Percentiles rank a stretch among this genome's conserved stretches.
Evolutionary conservation across 441 rosid genomes (phyloP).

Genomic region (Gossypium laxum): DNA sequence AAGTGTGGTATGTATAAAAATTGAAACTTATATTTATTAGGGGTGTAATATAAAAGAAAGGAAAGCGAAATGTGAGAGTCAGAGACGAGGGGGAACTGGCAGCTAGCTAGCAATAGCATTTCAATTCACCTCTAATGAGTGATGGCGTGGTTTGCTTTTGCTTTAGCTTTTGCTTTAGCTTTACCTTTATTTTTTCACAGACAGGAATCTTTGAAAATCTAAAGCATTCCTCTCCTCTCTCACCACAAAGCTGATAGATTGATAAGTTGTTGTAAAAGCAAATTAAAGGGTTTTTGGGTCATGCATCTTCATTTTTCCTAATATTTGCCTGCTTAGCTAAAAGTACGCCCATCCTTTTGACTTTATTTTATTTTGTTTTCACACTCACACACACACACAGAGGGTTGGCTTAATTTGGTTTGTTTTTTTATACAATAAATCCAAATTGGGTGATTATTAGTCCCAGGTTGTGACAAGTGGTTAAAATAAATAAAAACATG

Average conservation of each 20-base stretch:
- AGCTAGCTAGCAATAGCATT: too few relatives aligned
- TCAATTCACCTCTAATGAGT: not conserved
- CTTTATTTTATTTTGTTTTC: too few relatives aligned
- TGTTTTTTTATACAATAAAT: not conserved
- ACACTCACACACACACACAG: too few relatives aligned
- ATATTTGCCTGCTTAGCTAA: too few relatives aligned
- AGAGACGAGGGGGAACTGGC: conserved; percentile 15
- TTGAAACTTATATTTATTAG: too few relatives aligned
- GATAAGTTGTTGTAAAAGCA: not conserved
- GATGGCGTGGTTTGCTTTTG: conserved; percentile 55
- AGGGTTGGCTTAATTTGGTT: too few relatives aligned
- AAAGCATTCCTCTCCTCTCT: conserved; percentile 23
- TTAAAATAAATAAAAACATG: not conserved
- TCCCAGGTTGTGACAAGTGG: not conserved
- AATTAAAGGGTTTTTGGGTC: not conserved
- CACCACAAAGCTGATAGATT: not conserved
- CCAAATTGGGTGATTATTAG: not conserved
- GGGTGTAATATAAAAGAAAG: not conserved
- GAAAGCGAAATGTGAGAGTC: conserved; percentile 38
- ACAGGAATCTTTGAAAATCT: conserved; percentile 64
- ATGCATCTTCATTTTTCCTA: too few relatives aligned
- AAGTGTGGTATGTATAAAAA: too few relatives aligned
- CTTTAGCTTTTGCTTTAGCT: not conserved
- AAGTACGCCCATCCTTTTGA: too few relatives aligned
- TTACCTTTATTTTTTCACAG: conserved; percentile 32